Evolutionary conservation across 306 rosid genomes (phyloP), one percentile per base, ranked within the genome.

Genomic region (Quercus aquifolioides): DNA sequence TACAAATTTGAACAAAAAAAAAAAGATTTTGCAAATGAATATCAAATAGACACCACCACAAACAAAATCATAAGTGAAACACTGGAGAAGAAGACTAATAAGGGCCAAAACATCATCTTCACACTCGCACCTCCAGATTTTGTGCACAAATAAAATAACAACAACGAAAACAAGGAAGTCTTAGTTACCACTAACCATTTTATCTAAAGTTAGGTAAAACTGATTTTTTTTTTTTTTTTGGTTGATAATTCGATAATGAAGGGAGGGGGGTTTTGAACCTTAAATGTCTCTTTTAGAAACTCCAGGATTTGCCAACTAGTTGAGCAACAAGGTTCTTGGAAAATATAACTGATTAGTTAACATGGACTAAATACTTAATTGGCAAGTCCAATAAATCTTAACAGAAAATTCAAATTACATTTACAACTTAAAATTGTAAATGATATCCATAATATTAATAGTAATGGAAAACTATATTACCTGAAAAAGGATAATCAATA

Each of bases 401-500:
- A 17, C 38, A 64, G 15, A 55, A 23, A 38, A 80, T 56, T 41
- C 64, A 71, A 56, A 76, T 68, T 68, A 18, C 33, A 71, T 17
- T n/a, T 30, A 68, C 64, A 58, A 56, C 49, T 63, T 74, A 52
- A 76, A 63, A 43, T 60, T 35, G 54, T 28, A n/a, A 2, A 63
- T 7, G 73, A 69, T 41, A 52, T 26, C 71, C 38, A 46, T 51
- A 25, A 25, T 13, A 49, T 21, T n/a, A 70, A 78, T 54, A 68
- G 21, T 80, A 71, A 75, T 75, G 33, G 73, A 35, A 74, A 78
- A 75, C 30, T 69, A 52, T 49, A 43, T 87, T 87, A 91, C 99
- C 97, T 93, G 99, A 81, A 89, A 95, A 79, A 95, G 97, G 88
- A 95, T 87, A 55, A 95, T 82, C 87, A 91, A 74, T 84, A 91